Conservation (phyloP, 495 filamentous ascomycete genomes). For the Oidiodendron maius region DNA sequence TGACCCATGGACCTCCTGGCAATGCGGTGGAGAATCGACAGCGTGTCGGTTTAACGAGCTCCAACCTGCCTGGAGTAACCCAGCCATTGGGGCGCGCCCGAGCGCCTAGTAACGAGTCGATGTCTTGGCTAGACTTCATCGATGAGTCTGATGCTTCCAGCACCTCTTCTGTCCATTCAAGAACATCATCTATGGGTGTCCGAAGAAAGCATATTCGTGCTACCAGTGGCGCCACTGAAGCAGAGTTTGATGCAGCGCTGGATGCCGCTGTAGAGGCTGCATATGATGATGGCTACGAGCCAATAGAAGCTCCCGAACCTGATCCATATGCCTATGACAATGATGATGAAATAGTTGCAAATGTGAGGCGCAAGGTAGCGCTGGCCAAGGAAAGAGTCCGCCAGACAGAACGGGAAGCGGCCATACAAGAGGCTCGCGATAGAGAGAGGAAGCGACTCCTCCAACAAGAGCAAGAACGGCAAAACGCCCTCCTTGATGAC, state of each 20-base stretch:
- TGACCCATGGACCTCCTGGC: conserved; percentile 28
- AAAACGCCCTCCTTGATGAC: conserved; percentile 30
- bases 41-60: conserved; percentile 32
- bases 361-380: conserved; percentile 65
- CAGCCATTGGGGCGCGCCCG: conserved; percentile 38
- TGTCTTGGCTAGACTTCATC: conserved; percentile 94
- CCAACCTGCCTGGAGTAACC: conserved; percentile 10
- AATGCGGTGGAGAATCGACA: conserved; percentile 31
- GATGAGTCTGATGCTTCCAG: conserved; percentile 88
- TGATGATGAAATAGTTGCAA: conserved; percentile 42
- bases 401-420: conserved; percentile 71
- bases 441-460: conserved; percentile 31
- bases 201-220: conserved; percentile 58
- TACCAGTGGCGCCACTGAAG: conserved; percentile 72
- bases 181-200: conserved; percentile 63
- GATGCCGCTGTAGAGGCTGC: conserved; percentile 96
- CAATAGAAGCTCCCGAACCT: conserved; percentile 48
- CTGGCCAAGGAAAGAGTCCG: conserved; percentile 72
- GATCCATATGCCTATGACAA: conserved; percentile 31
- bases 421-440: conserved; percentile 28
- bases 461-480: conserved; percentile 21
- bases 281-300: conserved; percentile 88
- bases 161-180: conserved; percentile 74
- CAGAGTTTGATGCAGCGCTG: conserved; percentile 90
- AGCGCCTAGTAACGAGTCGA: conserved; percentile 65